These are phyloP conservation scores for Angophora floribunda DNA, from an alignment of 345 rosid species.

Conservation along the genomic window DNA sequence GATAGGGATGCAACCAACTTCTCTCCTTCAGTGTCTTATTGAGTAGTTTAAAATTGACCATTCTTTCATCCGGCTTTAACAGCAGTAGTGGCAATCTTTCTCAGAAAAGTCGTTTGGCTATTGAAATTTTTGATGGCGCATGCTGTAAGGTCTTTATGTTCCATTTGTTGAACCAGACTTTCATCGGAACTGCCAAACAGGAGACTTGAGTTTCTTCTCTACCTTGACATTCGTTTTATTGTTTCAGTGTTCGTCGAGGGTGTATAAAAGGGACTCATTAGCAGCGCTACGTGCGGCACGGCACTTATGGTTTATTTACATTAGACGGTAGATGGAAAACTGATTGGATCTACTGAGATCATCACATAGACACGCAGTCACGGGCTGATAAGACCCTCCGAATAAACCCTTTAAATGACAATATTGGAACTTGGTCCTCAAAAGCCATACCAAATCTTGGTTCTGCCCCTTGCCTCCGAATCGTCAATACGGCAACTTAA, in stretches of 20 bases:
- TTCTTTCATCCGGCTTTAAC: neutral
- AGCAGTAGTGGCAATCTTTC: neutral
- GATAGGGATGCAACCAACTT: neutral
- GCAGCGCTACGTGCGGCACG: neutral
- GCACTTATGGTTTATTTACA: neutral
- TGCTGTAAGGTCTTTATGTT: neutral
- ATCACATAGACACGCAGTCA: neutral
- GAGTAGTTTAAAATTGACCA: neutral
- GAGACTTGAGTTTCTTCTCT: neutral
- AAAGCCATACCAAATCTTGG: neutral
- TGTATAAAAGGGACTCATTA: neutral
- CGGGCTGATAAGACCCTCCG: neutral
- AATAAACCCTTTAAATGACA: neutral
- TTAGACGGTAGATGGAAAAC: neutral
- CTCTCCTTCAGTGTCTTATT: neutral
- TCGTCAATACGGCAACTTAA: neutral
- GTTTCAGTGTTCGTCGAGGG: neutral
- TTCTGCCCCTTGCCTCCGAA: neutral
- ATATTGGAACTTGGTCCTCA: neutral
- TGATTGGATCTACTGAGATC: neutral
- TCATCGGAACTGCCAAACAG: neutral
- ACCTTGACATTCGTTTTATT: neutral
- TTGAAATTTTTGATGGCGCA: neutral
- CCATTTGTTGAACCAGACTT: neutral
- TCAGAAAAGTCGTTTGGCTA: neutral